phyloP scores from a whole-genome alignment of 768 basidiomycete genomes.

The Lactarius pseudohatsudake region DNA sequence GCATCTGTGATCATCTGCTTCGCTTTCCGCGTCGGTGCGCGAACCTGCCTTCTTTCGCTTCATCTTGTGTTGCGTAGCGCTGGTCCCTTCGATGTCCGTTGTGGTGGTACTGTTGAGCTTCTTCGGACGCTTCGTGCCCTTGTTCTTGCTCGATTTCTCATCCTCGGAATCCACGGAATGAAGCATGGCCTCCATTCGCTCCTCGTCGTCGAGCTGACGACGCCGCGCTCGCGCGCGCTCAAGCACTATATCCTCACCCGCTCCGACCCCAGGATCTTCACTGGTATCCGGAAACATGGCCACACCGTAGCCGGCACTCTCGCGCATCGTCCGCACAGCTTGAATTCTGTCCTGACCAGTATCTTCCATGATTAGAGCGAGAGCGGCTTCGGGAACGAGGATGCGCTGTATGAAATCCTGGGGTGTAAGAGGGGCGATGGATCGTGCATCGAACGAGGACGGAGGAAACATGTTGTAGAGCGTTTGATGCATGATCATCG shows the following conservation, averaged over 20 bases:
- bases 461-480: constrained; percentile 76
- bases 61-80: constrained; percentile 10
- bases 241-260: constrained; percentile 46
- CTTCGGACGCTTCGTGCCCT: constrained; percentile 23
- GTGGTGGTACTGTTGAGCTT: constrained; percentile 11
- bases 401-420: constrained; percentile 80
- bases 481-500: constrained; percentile 75
- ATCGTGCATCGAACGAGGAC: constrained; percentile 49
- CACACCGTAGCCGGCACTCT: constrained; percentile 81
- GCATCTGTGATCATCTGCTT: background rate
- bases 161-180: constrained; percentile 27
- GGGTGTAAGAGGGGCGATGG: constrained; percentile 62
- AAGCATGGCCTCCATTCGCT: constrained; percentile 37
- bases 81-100: constrained; percentile 16
- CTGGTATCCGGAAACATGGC: constrained; percentile 78
- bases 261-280: constrained; percentile 37
- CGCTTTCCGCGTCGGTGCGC: constrained; percentile 16
- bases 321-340: constrained; percentile 62
- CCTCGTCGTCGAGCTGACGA: constrained; percentile 45
- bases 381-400: constrained; percentile 86
- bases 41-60: constrained; percentile 27
- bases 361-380: constrained; percentile 82
- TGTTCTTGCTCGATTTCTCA: background rate
- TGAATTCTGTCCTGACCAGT: constrained; percentile 44
- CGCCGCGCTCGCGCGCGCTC: constrained; percentile 44